These are phyloP conservation scores for Sechiopsis laciniata DNA, from an alignment of 306 rosid species.

Conservation along the genomic window DNA sequence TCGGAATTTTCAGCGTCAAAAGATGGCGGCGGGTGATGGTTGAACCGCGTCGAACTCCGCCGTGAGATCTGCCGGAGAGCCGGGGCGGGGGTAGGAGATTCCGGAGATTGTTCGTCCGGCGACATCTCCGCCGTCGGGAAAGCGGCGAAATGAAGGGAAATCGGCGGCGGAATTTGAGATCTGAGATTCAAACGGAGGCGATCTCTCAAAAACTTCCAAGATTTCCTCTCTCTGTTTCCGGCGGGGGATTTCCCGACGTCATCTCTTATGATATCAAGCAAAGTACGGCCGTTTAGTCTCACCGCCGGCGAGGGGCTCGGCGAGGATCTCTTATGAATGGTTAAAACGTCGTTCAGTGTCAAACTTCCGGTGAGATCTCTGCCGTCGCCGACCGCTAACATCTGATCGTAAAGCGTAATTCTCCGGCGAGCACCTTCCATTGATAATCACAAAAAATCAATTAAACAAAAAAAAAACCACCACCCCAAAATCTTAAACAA, in stretches of 20 bases:
- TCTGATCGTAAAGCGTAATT: constrained; percentile 57
- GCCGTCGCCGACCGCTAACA: constrained; percentile 50
- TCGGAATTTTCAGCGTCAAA: constrained; percentile 13
- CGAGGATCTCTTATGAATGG: constrained; percentile 24
- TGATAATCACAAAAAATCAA: not conserved
- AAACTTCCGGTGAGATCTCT: constrained; percentile 49
- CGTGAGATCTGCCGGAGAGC: constrained; percentile 21
- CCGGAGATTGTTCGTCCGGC: constrained; percentile 22
- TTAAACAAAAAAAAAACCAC: not conserved
- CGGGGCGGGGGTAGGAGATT: not conserved
- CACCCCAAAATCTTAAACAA: not conserved
- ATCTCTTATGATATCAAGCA: constrained; percentile 58
- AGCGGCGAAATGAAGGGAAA: constrained; percentile 25
- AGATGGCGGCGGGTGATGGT: not conserved
- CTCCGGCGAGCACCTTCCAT: constrained; percentile 59
- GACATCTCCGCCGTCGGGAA: constrained; percentile 20
- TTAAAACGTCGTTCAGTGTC: constrained; percentile 53
- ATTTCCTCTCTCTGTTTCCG: constrained; percentile 40
- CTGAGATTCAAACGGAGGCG: constrained; percentile 44
- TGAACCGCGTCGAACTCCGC: constrained; percentile 27
- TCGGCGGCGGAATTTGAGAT: constrained; percentile 33
- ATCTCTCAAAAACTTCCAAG: constrained; percentile 73
- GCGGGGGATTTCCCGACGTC: constrained; percentile 30
- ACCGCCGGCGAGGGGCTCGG: constrained; percentile 25
- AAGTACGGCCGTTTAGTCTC: constrained; percentile 36